Conservation (phyloP, 257 asterid species). For the Ligustrum vulgare region DNA sequence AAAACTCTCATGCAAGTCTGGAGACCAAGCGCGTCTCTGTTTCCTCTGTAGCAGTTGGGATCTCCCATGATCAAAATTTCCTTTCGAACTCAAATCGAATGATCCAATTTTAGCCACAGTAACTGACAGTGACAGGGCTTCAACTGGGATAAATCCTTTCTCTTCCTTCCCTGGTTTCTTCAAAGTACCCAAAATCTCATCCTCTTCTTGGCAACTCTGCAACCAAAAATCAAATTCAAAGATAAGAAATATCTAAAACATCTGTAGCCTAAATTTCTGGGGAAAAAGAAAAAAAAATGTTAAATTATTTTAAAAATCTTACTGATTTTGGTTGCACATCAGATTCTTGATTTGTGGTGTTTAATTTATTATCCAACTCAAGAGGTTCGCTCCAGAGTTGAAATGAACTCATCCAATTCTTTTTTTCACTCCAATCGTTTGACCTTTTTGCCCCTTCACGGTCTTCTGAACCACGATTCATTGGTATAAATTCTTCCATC, state of each 20-base stretch:
- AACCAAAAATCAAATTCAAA: neutral
- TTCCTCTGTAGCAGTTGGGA: constrained; percentile 42
- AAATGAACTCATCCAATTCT: constrained; percentile 52
- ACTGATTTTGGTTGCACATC: constrained; percentile 29
- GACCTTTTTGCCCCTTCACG: constrained; percentile 32
- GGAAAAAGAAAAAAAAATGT: neutral
- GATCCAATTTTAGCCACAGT: constrained; percentile 23
- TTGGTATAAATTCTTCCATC: constrained; percentile 33
- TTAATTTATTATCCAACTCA: constrained; percentile 25
- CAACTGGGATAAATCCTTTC: constrained; percentile 31
- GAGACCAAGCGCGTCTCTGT: constrained; percentile 73
- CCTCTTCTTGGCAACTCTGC: constrained; percentile 36
- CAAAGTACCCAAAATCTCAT: constrained; percentile 17
- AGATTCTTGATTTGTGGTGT: constrained; percentile 19
- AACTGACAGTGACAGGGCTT: constrained; percentile 21
- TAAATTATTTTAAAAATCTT: constrained; percentile 1
- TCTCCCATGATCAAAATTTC: constrained; percentile 5
- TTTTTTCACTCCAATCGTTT: constrained; percentile 41
- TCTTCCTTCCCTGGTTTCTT: constrained; percentile 31
- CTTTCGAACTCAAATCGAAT: constrained; percentile 16
- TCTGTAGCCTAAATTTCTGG: no score
- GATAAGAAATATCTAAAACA: neutral
- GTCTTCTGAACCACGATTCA: constrained; percentile 15
- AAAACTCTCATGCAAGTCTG: constrained; percentile 57
- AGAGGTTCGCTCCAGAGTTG: constrained; percentile 62